Evolutionary conservation across 257 asterid species (phyloP), one percentile per base, ranked within the genome.

Genomic region (Solanum infundibuliforme): DNA sequence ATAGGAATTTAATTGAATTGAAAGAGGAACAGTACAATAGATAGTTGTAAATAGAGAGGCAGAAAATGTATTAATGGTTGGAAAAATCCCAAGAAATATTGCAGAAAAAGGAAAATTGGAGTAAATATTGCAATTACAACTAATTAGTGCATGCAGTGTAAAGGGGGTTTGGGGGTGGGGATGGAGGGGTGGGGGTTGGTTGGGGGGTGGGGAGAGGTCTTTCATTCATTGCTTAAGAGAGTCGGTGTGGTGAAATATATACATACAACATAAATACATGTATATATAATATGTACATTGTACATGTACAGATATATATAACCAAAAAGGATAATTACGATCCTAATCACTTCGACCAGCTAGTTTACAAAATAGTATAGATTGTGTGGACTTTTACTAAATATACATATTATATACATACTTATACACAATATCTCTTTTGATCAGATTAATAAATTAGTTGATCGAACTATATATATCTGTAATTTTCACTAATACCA

Each of bases 41-140:
- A 71, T 88, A 91, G 89, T 87, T 88, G 87, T 68, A 89, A 91
- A 89, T 89, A 89, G 83, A 84, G 87, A 83, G 88, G 72, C 83
- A 91, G 94, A 76, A 92, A 91, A 89, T 71, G 93, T 75, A 94
- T 90, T 92, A 94, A 93, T 91, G 86, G 93, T 92, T 62, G 90
- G 92, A 88, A 91, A 91, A 91, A 93, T 89, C 91, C 93, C 91
- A 89, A 91, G 92, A 91, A 82, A 88, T 90, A 41, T 89, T 89
- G 95, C 95, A 91, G 93, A 89, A 92, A 93, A 92, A 55, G 94
- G 93, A 90, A 92, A 92, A 76, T 89, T 88, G 94, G 83, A 88
- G 97, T 91, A 92, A 93, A 90, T 91, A 91, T 92, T 93, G 94
- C 91, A 91, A 93, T 93, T 91, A 91, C 84, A 90, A 87, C 85